These are phyloP conservation scores for Cardiospermum halicacabum DNA, from an alignment of 345 rosid genomes.

Conservation along the genomic window DNA sequence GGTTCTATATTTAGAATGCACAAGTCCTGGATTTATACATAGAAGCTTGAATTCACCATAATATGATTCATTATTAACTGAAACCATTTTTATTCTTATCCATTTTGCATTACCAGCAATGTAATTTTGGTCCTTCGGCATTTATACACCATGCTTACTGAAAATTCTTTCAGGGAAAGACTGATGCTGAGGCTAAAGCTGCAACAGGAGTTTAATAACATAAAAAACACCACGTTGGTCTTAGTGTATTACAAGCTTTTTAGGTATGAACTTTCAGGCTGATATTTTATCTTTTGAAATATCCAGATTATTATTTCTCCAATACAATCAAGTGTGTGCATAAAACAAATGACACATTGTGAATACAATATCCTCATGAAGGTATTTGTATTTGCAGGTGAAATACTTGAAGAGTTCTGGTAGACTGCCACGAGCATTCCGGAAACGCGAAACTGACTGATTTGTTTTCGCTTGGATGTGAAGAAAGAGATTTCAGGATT, in stretches of 20 bases:
- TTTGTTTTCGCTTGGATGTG: too few species aligned
- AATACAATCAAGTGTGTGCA: too few species aligned
- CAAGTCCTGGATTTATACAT: conserved; percentile 3
- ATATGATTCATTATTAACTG: background rate
- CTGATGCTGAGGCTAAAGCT: conserved; percentile 50
- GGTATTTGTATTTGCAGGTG: too few species aligned
- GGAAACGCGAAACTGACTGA: too few species aligned
- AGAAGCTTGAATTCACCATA: background rate
- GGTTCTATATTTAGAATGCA: background rate
- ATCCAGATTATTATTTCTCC: background rate
- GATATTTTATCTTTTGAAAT: conserved; percentile 3
- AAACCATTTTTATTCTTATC: background rate
- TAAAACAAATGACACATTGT: too few species aligned
- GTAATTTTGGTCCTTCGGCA: background rate
- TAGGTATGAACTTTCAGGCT: conserved; percentile 28
- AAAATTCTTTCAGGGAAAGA: conserved; percentile 41
- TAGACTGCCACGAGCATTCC: too few species aligned
- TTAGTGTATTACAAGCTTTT: conserved; percentile 13
- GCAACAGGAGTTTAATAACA: conserved; percentile 51
- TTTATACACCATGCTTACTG: background rate
- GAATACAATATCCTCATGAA: too few species aligned
- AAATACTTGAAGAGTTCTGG: too few species aligned
- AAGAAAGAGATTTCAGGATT: background rate
- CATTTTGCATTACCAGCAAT: background rate
- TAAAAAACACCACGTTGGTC: conserved; percentile 8